Base-by-base conservation (phyloP, 495 filamentous ascomycete species). In the Letharia columbiana region DNA sequence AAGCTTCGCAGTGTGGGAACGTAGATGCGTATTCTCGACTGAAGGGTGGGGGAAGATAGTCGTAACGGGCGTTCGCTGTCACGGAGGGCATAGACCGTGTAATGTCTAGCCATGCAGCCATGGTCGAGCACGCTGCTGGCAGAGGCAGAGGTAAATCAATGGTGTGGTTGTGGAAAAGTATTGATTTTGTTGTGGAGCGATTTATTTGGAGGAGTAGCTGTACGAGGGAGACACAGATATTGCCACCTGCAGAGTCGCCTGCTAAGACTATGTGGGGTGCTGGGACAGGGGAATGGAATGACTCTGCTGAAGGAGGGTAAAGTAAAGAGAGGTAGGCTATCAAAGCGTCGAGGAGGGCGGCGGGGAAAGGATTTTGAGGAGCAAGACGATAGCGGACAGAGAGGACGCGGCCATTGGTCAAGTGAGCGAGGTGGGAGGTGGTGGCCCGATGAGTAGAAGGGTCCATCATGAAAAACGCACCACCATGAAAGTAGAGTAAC, bases 231-330 rank as follows among this genome's bases (percentile, higher is more conserved):
- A 93, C 78, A 15, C 77, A 74, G 6, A 98, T 82, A 66, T 91
- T 90, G 11, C 90, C 93, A 35, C 93, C 93, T 0, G 93, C 92
- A 41, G 86, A 91, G 73, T 98, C 93, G n/a, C 93, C 93, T 13
- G 86, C 82, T 59, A 96, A 76, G 42, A 93, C 80, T 56, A 98
- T 90, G 62, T 92, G 80, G 61, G 80, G 78, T 4, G 93, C 78
- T 6, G 80, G 77, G 7, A 96, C 79, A 18, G 91, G 77, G 31
- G 81, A 76, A 75, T 96, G 92, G 64, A 87, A 79, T 4, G 91
- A 85, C 47, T 82, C 89, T 0, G 83, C 75, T 0, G 90, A 89
- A 20, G 92, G 90, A 20, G 92, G 92, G 68, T 91, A 88, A 12
- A 96, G 82, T 39, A 98, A 85, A 4, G 83, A 86, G 12, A 98